These are phyloP conservation scores for Zasmidium cellare DNA, from an alignment of 2,329 filamentous ascomycete species.

Conservation along the genomic window DNA sequence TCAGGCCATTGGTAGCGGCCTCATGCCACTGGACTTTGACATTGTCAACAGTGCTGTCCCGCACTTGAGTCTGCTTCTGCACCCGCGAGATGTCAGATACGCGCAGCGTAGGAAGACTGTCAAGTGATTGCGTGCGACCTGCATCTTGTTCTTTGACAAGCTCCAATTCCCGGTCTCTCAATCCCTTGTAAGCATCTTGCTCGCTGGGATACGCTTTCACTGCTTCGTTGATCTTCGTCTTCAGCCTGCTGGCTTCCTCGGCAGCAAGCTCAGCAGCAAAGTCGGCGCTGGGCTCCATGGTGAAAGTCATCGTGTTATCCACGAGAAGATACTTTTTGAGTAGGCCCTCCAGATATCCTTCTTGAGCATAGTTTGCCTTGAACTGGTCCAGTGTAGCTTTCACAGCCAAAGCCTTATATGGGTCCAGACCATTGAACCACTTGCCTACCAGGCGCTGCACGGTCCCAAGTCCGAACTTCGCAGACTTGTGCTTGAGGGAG, in stretches of 20 bases:
- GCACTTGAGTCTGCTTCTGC: constrained; percentile 71
- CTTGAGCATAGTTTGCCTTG: constrained; percentile 71
- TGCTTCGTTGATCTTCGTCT: constrained; percentile 70
- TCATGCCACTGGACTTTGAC: constrained; percentile 85
- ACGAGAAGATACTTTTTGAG: constrained; percentile 89
- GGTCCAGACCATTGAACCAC: constrained; percentile 95
- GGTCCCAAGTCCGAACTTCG: constrained; percentile 88
- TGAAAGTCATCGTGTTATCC: constrained; percentile 84
- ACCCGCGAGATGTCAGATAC: constrained; percentile 84
- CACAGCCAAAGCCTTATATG: constrained; percentile 88
- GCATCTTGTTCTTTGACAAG: constrained; percentile 66
- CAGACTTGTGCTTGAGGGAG: constrained; percentile 92
- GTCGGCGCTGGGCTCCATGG: constrained; percentile 80
- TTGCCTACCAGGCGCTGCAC: constrained; percentile 84
- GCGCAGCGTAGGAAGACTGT: constrained; percentile 82
- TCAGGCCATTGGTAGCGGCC: constrained; percentile 90
- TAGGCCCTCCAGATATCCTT: constrained; percentile 78
- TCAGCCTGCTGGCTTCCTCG: constrained; percentile 76
- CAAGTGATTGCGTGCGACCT: constrained; percentile 79
- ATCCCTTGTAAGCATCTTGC: constrained; percentile 67
- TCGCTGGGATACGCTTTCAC: constrained; percentile 68
- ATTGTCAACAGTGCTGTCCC: constrained; percentile 57
- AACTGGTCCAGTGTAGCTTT: constrained; percentile 85
- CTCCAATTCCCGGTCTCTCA: constrained; percentile 76
- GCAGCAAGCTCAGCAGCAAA: constrained; percentile 72